A percentile compares a stretch with the other conserved stretches of the same genome.
Evolutionary conservation across 1,284 basidiomycete genomes (phyloP).

Genomic region (Jaminaea rosea): DNA sequence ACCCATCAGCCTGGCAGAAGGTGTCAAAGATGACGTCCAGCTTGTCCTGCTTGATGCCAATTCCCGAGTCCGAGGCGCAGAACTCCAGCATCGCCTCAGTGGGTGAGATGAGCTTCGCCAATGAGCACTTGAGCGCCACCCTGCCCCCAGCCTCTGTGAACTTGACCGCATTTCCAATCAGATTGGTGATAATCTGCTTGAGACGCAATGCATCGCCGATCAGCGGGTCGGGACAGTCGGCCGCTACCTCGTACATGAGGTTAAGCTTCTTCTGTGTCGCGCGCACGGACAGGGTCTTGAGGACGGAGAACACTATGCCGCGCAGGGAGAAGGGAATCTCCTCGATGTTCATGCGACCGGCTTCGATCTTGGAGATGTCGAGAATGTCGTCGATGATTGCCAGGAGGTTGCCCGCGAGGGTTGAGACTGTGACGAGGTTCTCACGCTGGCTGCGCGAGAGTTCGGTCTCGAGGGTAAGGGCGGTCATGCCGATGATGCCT

Average conservation of each 20-base stretch:
- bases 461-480: conserved; percentile 88
- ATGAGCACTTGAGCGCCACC: conserved; percentile 77
- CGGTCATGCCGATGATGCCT: conserved; percentile 99
- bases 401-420: conserved; percentile 80
- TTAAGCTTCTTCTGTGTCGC: conserved; percentile 96
- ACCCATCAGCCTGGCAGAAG: conserved; percentile 91
- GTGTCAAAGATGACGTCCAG: conserved; percentile 98
- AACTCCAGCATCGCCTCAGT: conserved; percentile 81
- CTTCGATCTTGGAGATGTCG: conserved; percentile 57
- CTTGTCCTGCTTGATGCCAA: conserved; percentile 98
- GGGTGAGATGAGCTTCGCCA: conserved; percentile 60
- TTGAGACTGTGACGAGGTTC: conserved; percentile 90
- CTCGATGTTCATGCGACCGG: conserved; percentile 99
- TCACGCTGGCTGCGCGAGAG: conserved; percentile 81
- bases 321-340: conserved; percentile 96
- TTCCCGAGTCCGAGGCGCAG: conserved; percentile 94
- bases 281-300: conserved; percentile 95
- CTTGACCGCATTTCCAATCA: conserved; percentile 48
- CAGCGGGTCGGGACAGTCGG: conserved; percentile 89
- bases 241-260: conserved; percentile 91
- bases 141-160: conserved; percentile 81
- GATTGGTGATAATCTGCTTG: conserved; percentile 47
- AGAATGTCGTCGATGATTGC: conserved; percentile 66
- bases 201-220: conserved; percentile 86
- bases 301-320: conserved; percentile 89